Evolutionary conservation across 2,329 filamentous ascomycete genomes (phyloP), one percentile per base, ranked within the genome.

Genomic region (Cordyceps farinosa): DNA sequence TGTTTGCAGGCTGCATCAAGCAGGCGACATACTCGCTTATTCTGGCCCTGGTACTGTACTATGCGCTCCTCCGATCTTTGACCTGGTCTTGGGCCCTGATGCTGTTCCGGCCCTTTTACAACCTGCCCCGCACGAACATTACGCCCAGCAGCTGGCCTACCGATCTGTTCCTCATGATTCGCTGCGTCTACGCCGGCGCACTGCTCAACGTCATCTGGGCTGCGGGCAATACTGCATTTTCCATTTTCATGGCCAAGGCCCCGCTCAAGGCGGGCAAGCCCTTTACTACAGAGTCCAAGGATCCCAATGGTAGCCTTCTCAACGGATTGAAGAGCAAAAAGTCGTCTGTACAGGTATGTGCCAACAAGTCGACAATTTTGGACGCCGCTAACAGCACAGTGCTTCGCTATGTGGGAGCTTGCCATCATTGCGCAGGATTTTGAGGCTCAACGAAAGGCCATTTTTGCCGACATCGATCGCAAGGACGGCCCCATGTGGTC

Each of bases 371-470:
- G 7, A 1, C 57, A 36, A 7, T 27, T 6, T 47, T 34, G 0
- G 47, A 5, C 9, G 10, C 15, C 13, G 10, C 50, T 40, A n/a
- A 57, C 38, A 27, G 10, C 10, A 13, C 10, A 60, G 53, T 51
- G 32, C n/a, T 96, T 96, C 74, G 93, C 94, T 17, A 90, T 96
- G 75, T 97, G 93, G 93, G 94, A 98, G 72, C 80, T 97, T 34
- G 86, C 87, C 36, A 82, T 91, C 62, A 96, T 97, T 68, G 88
- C 90, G 44, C 84, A 89, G 63, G 84, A 86, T 61, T 93, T 90
- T 66, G 82, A 88, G 17, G 82, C 86, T n/a, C 87, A 92, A 40
- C 86, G 94, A 59, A 90, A 89, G 74, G 85, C 87, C 27, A 91
- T 98, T 62, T 97, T 91, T 75, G 86, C 88, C 64, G 94, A 98